Evolutionary conservation across 2,329 filamentous ascomycete genomes (phyloP).

Genomic region (Apiospora arundinis): DNA sequence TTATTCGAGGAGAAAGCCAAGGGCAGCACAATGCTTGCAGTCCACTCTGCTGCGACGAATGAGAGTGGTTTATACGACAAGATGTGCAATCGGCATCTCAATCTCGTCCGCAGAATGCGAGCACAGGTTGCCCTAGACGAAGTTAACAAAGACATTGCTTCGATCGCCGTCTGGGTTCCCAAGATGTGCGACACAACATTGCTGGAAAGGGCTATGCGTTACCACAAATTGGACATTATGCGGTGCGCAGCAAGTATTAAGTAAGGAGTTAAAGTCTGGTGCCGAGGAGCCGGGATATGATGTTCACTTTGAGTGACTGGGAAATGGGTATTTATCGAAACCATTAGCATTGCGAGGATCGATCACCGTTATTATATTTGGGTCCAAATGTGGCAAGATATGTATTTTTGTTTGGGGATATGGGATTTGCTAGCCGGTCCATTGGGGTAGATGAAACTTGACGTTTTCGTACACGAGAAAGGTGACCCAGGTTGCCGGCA

Average conservation of each 20-base stretch:
- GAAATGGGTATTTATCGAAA: not conserved
- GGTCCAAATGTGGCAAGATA: too few relatives aligned
- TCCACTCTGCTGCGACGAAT: not conserved
- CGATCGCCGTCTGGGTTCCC: not conserved
- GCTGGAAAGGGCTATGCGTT: not conserved
- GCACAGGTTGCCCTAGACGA: not conserved
- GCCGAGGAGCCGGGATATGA: not conserved
- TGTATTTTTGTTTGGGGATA: not conserved
- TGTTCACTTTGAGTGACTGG: not conserved
- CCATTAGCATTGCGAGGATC: not conserved
- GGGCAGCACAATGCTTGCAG: not conserved
- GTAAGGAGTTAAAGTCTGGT: too few relatives aligned
- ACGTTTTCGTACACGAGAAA: conserved; percentile 98
- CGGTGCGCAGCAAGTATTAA: too few relatives aligned
- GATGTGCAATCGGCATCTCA: not conserved
- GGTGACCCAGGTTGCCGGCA: conserved; percentile 95
- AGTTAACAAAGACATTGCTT: not conserved
- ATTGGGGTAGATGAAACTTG: conserved; percentile 69
- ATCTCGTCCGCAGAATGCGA: not conserved
- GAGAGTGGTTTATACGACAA: not conserved
- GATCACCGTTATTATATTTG: not conserved
- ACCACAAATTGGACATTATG: not conserved
- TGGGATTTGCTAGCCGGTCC: conserved; percentile 9
- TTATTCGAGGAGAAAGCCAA: not conserved
- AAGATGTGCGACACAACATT: not conserved